Base-by-base conservation (phyloP, 140 eudicot genomes). In the Oenanthe javanica region DNA sequence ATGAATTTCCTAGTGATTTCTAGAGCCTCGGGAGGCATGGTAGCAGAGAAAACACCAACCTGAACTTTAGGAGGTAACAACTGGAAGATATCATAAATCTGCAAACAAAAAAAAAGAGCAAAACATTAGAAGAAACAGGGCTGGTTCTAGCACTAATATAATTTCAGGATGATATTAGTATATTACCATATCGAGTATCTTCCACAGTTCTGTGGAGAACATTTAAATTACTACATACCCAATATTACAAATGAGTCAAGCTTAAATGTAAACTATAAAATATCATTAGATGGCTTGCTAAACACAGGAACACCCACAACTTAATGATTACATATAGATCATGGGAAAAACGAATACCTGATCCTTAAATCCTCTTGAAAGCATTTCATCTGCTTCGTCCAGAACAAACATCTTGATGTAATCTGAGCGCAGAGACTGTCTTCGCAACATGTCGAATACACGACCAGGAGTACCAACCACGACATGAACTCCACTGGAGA, bases 1-100 rank as follows among this genome's bases (percentile, higher is more conserved):
- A 61, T 59, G 54, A 77, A 52, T 16, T 52, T 77, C 71, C 80
- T 77, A 54, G 80, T 54, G 19, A 77, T 77, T 16, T 77, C 80
- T 54, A 77, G 80, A n/a, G 80, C 80, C 38, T 77, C 80, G 4
- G 80, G 80, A 52, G 50, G 71, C 80, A 77, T 77, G 69, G 70
- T 77, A 12, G 80, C 80, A 19, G 80, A 77, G 71, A 77, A 52
- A 52, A 77, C 80, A 13, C 80, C 80, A 77, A 77, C 80, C 31
- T 77, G 71, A 55, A 77, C 63, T 77, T 77, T 59, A 42, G 55
- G 74, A 21, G 73, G 52, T 61, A 75, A 54, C 79, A 75, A 25
- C 79, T 23, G 61, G 64, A 75, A 48, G 16, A 75, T 75, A 49
- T 75, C 79, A 27, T 74, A 75, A 18, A 75, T 75, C 79, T 75